Percentiles rank a stretch among this genome's conserved stretches.
phyloP scores from a whole-genome alignment of 2,329 filamentous ascomycete genomes.

The Diaporthe amygdali region DNA sequence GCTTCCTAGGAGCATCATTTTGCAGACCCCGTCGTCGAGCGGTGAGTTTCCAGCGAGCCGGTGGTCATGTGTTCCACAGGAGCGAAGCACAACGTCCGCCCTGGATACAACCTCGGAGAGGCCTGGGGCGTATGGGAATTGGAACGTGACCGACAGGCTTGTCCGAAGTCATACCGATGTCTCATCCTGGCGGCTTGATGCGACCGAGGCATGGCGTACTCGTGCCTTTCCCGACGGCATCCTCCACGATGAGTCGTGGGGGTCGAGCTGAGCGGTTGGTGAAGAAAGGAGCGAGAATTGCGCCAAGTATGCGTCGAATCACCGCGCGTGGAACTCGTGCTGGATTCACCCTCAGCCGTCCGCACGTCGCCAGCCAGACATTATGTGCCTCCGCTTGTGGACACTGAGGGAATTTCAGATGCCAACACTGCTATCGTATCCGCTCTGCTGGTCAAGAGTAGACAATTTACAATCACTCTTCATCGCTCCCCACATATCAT shows the following conservation, averaged over 20 bases:
- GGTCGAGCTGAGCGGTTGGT: neutral
- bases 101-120: neutral
- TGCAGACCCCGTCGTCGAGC: neutral
- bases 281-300: neutral
- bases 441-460: neutral
- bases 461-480: neutral
- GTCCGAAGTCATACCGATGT: neutral
- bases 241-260: neutral
- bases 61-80: conserved; percentile 7
- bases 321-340: neutral
- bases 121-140: neutral
- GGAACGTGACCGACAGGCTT: neutral
- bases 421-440: neutral
- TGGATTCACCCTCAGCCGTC: neutral
- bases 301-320: neutral
- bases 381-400: neutral
- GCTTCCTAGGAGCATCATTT: neutral
- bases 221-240: neutral
- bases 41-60: neutral
- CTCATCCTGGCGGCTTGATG: neutral
- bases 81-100: neutral
- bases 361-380: neutral
- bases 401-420: neutral
- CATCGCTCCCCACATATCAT: neutral
- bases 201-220: neutral